Evolutionary conservation across 176 grass and related monocot species (phyloP).

Genomic region (Rhynchospora tenuis): DNA sequence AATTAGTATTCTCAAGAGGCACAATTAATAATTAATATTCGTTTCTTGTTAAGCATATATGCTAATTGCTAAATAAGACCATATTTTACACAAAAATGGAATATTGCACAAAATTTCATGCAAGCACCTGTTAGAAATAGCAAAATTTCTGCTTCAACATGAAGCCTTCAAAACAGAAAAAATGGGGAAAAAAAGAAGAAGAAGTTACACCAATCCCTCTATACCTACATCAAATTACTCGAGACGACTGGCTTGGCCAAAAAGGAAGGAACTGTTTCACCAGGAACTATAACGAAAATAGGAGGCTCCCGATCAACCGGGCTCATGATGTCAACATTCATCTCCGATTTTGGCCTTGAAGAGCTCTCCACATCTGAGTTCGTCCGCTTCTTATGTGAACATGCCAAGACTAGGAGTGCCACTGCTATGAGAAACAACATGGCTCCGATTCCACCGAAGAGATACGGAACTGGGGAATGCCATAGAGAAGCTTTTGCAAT

Average conservation of each 20-base stretch:
- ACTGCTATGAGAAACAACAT: slow-evolving; percentile 23
- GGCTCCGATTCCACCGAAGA: slow-evolving; percentile 18
- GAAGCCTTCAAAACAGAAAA: slow-evolving; percentile 12
- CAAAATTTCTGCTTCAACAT: slow-evolving; percentile 28
- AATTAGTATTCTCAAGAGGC: not conserved
- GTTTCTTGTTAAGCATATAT: not conserved
- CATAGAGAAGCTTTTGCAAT: slow-evolving; percentile 10
- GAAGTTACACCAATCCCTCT: slow-evolving; percentile 5
- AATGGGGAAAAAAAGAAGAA: not conserved
- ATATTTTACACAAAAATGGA: not conserved
- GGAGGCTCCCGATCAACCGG: slow-evolving; percentile 11
- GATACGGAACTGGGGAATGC: slow-evolving; percentile 28
- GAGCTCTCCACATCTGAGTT: slow-evolving; percentile 1
- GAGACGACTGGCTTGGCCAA: not conserved
- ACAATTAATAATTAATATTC: not conserved
- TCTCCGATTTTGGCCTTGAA: not conserved
- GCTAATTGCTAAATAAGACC: not conserved
- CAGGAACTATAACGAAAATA: slow-evolving; percentile 20
- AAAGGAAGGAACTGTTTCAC: slow-evolving; percentile 7
- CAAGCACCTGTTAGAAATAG: not conserved
- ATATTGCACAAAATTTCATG: slow-evolving; percentile 6
- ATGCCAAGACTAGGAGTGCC: slow-evolving; percentile 16
- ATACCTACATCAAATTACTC: not conserved
- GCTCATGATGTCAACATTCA: not conserved
- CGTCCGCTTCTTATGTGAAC: slow-evolving; percentile 5